Percentiles rank a stretch among this genome's conserved stretches.
phyloP scores from a whole-genome alignment of 2,329 filamentous ascomycete species.

The Botrytis byssoidea region DNA sequence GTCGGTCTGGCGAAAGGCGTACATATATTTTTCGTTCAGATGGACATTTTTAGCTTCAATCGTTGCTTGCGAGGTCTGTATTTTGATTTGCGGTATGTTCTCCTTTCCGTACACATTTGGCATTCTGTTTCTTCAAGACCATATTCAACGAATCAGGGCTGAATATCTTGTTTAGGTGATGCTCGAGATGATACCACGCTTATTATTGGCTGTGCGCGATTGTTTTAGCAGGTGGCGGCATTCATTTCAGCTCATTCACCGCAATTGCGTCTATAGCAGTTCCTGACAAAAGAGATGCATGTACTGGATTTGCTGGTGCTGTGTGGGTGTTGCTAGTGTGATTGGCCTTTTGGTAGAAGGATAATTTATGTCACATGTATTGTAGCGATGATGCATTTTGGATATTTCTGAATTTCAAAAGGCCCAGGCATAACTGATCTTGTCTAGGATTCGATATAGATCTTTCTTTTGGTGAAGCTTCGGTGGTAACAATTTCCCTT shows the following conservation, averaged over 20 bases:
- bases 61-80: slow-evolving; percentile 38
- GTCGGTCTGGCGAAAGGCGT: slow-evolving; percentile 20
- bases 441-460: slow-evolving; percentile 36
- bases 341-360: slow-evolving; percentile 36
- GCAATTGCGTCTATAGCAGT: slow-evolving; percentile 48
- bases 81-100: slow-evolving; percentile 31
- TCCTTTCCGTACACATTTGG: background rate
- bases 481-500: slow-evolving; percentile 39
- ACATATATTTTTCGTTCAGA: slow-evolving; percentile 33
- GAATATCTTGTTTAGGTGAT: background rate
- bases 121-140: too few species aligned
- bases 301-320: slow-evolving; percentile 27
- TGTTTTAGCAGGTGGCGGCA: slow-evolving; percentile 48
- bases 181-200: slow-evolving; percentile 39
- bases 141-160: background rate
- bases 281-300: background rate
- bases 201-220: slow-evolving; percentile 48
- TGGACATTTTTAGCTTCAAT: slow-evolving; percentile 28
- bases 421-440: background rate
- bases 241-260: slow-evolving; percentile 49
- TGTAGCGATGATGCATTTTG: slow-evolving; percentile 32
- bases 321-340: slow-evolving; percentile 25
- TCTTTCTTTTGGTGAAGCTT: slow-evolving; percentile 42
- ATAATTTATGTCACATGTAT: slow-evolving; percentile 38
- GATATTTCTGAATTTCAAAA: background rate